phyloP scores from a whole-genome alignment of 306 rosid species.

The Psophocarpus tetragonolobus region DNA sequence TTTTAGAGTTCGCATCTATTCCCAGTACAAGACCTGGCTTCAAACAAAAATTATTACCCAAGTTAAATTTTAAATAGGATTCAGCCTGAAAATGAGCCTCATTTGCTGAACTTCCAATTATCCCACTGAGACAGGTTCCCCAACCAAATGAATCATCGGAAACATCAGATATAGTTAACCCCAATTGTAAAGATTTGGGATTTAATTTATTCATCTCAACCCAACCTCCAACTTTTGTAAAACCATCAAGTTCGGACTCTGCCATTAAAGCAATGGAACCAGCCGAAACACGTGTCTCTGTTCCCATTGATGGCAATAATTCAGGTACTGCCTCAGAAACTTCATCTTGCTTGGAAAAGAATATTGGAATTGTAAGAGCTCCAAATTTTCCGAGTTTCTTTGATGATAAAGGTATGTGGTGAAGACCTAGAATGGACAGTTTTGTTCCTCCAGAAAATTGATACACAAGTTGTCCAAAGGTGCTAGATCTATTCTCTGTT shows the following conservation, averaged over 20 bases:
- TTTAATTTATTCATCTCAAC: slow-evolving; percentile 62
- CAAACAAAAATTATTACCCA: slow-evolving; percentile 61
- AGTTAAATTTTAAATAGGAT: slow-evolving; percentile 64
- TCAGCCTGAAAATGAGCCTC: slow-evolving; percentile 71
- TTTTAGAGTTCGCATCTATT: slow-evolving; percentile 52
- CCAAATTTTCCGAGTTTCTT: slow-evolving; percentile 45
- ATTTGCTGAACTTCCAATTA: slow-evolving; percentile 41
- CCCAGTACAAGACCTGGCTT: slow-evolving; percentile 78
- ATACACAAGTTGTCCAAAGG: slow-evolving; percentile 71
- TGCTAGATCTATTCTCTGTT: slow-evolving; percentile 51
- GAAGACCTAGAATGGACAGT: slow-evolving; percentile 72
- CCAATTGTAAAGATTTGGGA: slow-evolving; percentile 61
- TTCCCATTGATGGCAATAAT: slow-evolving; percentile 29
- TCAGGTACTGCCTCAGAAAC: slow-evolving; percentile 46
- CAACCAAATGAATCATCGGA: slow-evolving; percentile 78
- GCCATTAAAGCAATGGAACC: slow-evolving; percentile 62
- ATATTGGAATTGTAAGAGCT: slow-evolving; percentile 54
- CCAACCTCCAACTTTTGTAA: slow-evolving; percentile 80
- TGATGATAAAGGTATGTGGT: slow-evolving; percentile 49
- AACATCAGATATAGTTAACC: slow-evolving; percentile 59
- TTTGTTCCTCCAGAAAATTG: slow-evolving; percentile 69
- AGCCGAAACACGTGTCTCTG: slow-evolving; percentile 31
- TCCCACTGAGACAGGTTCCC: slow-evolving; percentile 74
- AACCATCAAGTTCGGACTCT: slow-evolving; percentile 71
- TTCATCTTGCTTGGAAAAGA: slow-evolving; percentile 29